Evolutionary conservation across 2,329 filamentous ascomycete genomes (phyloP).

Genomic region (Scopulariopsis brevicaulis): DNA sequence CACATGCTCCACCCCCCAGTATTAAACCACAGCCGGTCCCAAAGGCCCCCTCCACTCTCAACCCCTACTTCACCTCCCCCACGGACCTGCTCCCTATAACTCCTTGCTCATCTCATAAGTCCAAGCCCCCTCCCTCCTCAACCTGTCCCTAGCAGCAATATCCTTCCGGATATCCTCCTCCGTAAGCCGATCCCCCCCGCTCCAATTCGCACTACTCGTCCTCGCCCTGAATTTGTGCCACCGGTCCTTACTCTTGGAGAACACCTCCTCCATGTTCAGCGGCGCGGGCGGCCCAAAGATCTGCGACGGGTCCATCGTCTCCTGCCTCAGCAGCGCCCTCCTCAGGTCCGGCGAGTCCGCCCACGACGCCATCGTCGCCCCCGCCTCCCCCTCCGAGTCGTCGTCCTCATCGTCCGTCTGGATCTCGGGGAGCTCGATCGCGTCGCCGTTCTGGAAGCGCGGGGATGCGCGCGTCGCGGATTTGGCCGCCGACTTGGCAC

Average conservation of each 20-base stretch:
- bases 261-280: conserved; percentile 93
- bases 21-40: not conserved
- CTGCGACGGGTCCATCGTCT: conserved; percentile 69
- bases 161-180: conserved; percentile 80
- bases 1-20: not conserved
- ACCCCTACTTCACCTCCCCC: too few species aligned
- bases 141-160: conserved; percentile 63
- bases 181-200: conserved; percentile 67
- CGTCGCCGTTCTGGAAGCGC: conserved; percentile 78
- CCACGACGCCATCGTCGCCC: conserved; percentile 53
- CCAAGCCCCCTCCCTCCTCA: conserved; percentile 80
- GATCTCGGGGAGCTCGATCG: conserved; percentile 88
- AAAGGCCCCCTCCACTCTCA: not conserved
- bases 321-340: conserved; percentile 65
- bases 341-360: conserved; percentile 78
- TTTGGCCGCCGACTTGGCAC: conserved; percentile 46
- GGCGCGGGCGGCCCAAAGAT: conserved; percentile 86
- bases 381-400: conserved; percentile 50
- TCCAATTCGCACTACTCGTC: conserved; percentile 94
- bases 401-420: conserved; percentile 90
- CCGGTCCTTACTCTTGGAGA: conserved; percentile 76
- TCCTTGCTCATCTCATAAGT: conserved; percentile 50
- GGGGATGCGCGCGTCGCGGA: conserved; percentile 61
- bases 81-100: conserved; percentile 10
- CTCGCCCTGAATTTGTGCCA: conserved; percentile 81